Conservation (phyloP, 1,284 basidiomycete genomes). For the Boletellus deceptivus region DNA sequence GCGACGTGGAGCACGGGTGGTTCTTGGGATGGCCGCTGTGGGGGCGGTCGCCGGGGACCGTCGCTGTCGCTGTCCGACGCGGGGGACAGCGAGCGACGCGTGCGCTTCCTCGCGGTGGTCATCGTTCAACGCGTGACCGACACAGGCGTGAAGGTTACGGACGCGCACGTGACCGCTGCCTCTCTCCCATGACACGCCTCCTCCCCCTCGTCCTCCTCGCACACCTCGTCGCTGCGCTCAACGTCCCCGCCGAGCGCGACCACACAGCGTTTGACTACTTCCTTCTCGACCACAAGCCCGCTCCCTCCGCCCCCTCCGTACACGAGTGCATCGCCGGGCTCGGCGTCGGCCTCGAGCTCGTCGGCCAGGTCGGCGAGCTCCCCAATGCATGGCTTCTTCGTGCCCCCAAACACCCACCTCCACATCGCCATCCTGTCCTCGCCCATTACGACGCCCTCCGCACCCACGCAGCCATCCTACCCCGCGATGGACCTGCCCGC, state of each 20-base stretch:
- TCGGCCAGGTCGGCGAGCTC: slow-evolving; percentile 88
- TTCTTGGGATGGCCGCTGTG: slow-evolving; percentile 3
- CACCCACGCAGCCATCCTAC: slow-evolving; percentile 31
- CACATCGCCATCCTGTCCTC: slow-evolving; percentile 48
- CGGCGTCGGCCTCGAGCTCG: slow-evolving; percentile 80
- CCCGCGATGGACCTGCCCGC: slow-evolving; percentile 34
- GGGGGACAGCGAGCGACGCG: slow-evolving; percentile 26
- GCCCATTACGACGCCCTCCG: slow-evolving; percentile 48
- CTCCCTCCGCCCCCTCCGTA: slow-evolving; percentile 47
- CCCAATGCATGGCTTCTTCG: slow-evolving; percentile 85
- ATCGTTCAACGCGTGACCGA: slow-evolving; percentile 15
- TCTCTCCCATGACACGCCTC: slow-evolving; percentile 12
- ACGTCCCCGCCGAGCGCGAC: slow-evolving; percentile 44
- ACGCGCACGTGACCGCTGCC: slow-evolving; percentile 24
- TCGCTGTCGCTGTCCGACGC: slow-evolving; percentile 19
- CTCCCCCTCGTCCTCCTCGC: slow-evolving; percentile 31
- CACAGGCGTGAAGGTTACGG: neutral
- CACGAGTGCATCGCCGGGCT: slow-evolving; percentile 59
- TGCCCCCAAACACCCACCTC: slow-evolving; percentile 37
- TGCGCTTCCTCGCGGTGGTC: slow-evolving; percentile 23
- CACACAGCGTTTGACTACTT: slow-evolving; percentile 91
- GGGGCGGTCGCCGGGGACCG: slow-evolving; percentile 3
- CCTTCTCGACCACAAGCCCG: slow-evolving; percentile 74
- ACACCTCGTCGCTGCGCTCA: slow-evolving; percentile 34
- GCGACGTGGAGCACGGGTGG: slow-evolving; percentile 9